These are phyloP conservation scores for Podospora fimiseda DNA, from an alignment of 495 filamentous ascomycete genomes.

Conservation along the genomic window DNA sequence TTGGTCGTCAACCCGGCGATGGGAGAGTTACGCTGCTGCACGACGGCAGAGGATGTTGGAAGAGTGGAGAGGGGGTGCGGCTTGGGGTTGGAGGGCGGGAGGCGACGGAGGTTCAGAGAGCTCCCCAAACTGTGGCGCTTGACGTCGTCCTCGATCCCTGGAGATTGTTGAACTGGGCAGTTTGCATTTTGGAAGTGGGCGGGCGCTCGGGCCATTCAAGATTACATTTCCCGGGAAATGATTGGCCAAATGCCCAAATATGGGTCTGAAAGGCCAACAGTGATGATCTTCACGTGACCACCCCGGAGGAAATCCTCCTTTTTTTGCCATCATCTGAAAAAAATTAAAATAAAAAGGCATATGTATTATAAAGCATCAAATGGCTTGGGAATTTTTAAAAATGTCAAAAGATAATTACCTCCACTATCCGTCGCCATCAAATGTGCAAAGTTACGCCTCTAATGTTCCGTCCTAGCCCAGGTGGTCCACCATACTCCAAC, in stretches of 20 bases:
- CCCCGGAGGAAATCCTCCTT: neutral
- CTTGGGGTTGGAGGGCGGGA: slow-evolving; percentile 17
- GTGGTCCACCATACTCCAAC: slow-evolving; percentile 89
- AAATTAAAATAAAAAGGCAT: neutral
- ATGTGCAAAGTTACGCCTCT: neutral
- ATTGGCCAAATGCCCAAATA: slow-evolving; percentile 18
- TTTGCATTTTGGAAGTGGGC: slow-evolving; percentile 15
- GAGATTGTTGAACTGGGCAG: slow-evolving; percentile 10
- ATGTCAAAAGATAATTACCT: no score
- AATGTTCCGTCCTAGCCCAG: slow-evolving; percentile 55
- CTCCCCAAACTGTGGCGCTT: slow-evolving; percentile 18
- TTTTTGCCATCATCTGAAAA: neutral
- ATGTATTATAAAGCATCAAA: no score
- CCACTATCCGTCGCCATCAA: neutral
- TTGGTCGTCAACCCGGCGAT: no score
- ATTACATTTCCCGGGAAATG: slow-evolving; percentile 28
- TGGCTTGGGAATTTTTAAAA: no score
- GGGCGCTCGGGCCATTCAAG: slow-evolving; percentile 10
- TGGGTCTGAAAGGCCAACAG: neutral
- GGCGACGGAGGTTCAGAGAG: slow-evolving; percentile 19
- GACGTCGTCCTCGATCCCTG: slow-evolving; percentile 20
- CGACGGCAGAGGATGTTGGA: slow-evolving; percentile 5
- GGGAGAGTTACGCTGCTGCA: neutral
- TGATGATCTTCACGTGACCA: slow-evolving; percentile 4
- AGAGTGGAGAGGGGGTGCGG: neutral